These are phyloP conservation scores for Cryptococcus jaspeensis DNA, from an alignment of 1,284 basidiomycete genomes.

Conservation along the genomic window DNA sequence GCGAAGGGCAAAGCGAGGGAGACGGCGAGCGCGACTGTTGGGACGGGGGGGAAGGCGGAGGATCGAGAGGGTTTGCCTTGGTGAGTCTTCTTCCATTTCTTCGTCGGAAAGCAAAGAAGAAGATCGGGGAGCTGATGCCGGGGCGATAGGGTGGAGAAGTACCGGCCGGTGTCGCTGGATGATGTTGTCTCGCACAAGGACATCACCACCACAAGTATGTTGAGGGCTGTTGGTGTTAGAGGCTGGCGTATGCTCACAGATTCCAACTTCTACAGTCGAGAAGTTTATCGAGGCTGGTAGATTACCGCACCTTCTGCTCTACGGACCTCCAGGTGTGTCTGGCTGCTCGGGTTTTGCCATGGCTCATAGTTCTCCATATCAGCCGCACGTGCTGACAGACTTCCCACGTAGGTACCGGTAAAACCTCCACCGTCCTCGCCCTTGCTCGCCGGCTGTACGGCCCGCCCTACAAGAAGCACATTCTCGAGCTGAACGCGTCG, in stretches of 20 bases:
- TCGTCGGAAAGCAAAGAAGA: background rate
- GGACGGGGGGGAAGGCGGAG: slow-evolving; percentile 21
- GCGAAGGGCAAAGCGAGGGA: slow-evolving; percentile 45
- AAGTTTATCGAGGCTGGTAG: slow-evolving; percentile 94
- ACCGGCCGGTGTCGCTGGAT: slow-evolving; percentile 78
- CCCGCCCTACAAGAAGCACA: slow-evolving; percentile 73
- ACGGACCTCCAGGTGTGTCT: slow-evolving; percentile 78
- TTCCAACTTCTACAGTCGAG: slow-evolving; percentile 65
- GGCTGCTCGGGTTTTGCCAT: background rate
- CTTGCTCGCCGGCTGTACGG: slow-evolving; percentile 94
- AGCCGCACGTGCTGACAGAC: background rate
- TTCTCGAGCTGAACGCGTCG: slow-evolving; percentile 96
- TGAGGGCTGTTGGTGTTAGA: background rate
- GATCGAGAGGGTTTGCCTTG: slow-evolving; percentile 50
- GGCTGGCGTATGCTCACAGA: slow-evolving; percentile 6
- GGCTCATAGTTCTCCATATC: background rate
- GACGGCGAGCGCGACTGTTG: slow-evolving; percentile 21
- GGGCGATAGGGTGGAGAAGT: slow-evolving; percentile 86
- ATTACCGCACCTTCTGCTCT: slow-evolving; percentile 92
- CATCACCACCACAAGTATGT: slow-evolving; percentile 84
- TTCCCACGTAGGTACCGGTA: slow-evolving; percentile 70
- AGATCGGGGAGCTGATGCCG: background rate
- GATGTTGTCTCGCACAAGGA: slow-evolving; percentile 94
- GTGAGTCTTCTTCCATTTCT: slow-evolving; percentile 25
- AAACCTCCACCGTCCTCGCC: slow-evolving; percentile 97